Base-by-base conservation (phyloP, 2,329 filamentous ascomycete species). In the Colletotrichum chlorophyti region DNA sequence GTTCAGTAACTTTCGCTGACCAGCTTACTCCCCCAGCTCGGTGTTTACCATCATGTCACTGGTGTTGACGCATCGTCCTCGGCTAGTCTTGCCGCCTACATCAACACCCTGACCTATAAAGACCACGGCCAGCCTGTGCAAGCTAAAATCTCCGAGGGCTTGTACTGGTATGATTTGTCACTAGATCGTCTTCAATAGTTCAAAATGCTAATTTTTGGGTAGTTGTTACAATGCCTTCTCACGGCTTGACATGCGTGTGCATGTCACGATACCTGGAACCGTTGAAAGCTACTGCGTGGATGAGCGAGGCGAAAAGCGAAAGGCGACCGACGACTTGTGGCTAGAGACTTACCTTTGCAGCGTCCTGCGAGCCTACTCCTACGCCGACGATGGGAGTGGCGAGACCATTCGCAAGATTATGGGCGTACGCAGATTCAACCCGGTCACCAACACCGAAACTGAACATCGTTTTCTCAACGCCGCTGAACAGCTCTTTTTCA, bases 201-300 rank as follows among this genome's bases (percentile, higher is more conserved):
- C 27, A 37, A 19, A 47, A 27, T 11, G 41, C 37, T 53, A 67
- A 47, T 12, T 4, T 15, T 7, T 32, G n/a, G 15, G 8, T 58
- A 83, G 81, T 77, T 99, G 95, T 77, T 99, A 99, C 83, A 99
- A 99, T 91, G 95, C 95, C 64, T 97, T 99, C 75, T 98, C 95
- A 5, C 87, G 96, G 64, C 83, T 98, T 50, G 95, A 99, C 70
- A 99, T 99, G 95, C 92, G 95, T 61, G 94, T 99, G 11, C 93
- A 98, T 70, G 94, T 99, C 59, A 94, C 93, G 64, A 98, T 99
- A 64, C 95, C 95, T 15, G 95, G 95, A 60, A 95, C 91, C 9
- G 92, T 99, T 49, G 94, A 99, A 74, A 96, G 92, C 75, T 98
- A 97, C 73, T 98, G 94, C 73, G 91, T 99, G 57, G 94, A 99